Base-by-base conservation (phyloP, 345 rosid genomes). In the Viola odorata region DNA sequence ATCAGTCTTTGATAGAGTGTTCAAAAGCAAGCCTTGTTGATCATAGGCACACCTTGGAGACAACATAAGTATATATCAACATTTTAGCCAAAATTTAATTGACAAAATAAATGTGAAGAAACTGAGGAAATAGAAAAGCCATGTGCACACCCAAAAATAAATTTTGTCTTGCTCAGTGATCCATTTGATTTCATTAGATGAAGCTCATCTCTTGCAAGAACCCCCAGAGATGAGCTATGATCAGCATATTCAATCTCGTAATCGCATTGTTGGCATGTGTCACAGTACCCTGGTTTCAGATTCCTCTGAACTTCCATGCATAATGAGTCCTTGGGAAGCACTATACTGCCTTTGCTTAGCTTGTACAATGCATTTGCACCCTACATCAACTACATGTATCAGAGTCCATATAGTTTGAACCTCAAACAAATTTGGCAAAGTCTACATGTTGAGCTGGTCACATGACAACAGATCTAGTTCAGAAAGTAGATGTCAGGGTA, bases 241-340 rank as follows among this genome's bases (percentile, higher is more conserved):
- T 92, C 98, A 23, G 96, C 98, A 69, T 92, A 92, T 41, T 85
- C 91, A 48, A 92, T 87, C 85, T 89, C 96, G 52, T 92, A 92
- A 72, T 92, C 98, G 70, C 96, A 92, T 69, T 91, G 98, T 62
- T 78, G 78, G 72, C 84, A 81, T 50, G 73, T 62, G 59, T 80
- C 85, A 73, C 87, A 80, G 68, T 75, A 70, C 65, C 64, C 68
- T 45, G 71, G 57, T 62, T 69, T 66, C 41, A 77, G 83, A 71
- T 73, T 80, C 74, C 62, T 80, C 55, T 92, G 94, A 32, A 92
- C 74, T 75, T 89, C 96, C 61, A 55, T 51, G 47, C 98, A 92
- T 44, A 85, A 50, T 3, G 75, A 65, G 54, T 92, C 91, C 57
- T 63, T 76, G n/a, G 81, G 65, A 6, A 78, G 62, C 54, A 92